Conservation (phyloP, 306 rosid genomes). For the Inga laurina region DNA sequence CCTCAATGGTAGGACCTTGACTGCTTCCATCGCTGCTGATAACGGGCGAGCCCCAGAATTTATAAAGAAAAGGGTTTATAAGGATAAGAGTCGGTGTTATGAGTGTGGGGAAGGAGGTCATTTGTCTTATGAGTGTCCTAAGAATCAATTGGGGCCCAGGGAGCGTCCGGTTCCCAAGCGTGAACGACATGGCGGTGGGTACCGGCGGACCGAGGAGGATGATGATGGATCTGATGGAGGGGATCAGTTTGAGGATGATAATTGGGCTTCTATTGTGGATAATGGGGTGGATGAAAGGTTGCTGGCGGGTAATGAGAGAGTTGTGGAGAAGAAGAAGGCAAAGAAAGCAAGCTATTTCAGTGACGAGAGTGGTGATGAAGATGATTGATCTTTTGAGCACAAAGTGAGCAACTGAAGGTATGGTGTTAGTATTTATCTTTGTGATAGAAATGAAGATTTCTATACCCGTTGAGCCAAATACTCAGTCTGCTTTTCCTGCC, state of each 20-base stretch:
- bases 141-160: constrained; percentile 74
- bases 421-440: background rate
- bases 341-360: constrained; percentile 79
- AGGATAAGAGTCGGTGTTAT: constrained; percentile 73
- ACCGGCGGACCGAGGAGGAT: constrained; percentile 6
- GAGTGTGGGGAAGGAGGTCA: constrained; percentile 86
- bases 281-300: constrained; percentile 51
- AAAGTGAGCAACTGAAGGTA: constrained; percentile 7
- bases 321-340: constrained; percentile 47
- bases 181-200: constrained; percentile 28
- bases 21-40: constrained; percentile 80
- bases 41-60: constrained; percentile 90
- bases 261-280: constrained; percentile 90
- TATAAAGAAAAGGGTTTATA: constrained; percentile 65
- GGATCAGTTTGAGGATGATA: constrained; percentile 70
- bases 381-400: constrained; percentile 31
- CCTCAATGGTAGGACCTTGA: constrained; percentile 70
- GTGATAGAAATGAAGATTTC: background rate
- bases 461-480: background rate
- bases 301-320: constrained; percentile 35
- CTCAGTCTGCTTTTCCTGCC: background rate
- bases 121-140: constrained; percentile 80
- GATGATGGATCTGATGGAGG: constrained; percentile 24
- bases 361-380: constrained; percentile 77
- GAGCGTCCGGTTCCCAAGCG: constrained; percentile 61